Evolutionary conservation across 495 filamentous ascomycete genomes (phyloP).

Genomic region (Paragyromitra xinjiangensis): DNA sequence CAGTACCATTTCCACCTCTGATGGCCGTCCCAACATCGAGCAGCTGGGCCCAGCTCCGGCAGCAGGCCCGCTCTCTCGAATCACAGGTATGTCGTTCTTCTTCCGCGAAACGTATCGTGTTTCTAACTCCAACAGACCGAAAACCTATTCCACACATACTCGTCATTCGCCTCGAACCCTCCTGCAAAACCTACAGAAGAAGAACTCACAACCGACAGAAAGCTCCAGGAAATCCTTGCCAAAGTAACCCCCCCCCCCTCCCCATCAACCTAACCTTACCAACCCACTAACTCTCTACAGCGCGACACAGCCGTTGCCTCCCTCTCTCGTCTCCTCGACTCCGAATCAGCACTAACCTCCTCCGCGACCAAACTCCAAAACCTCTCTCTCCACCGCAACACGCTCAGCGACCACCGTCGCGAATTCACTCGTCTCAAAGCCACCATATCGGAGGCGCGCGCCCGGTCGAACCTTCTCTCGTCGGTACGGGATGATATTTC

Average conservation of each 20-base stretch:
- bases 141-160: slow-evolving; percentile 90
- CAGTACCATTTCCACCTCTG: neutral
- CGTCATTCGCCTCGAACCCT: slow-evolving; percentile 89
- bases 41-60: slow-evolving; percentile 94
- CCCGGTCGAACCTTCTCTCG: slow-evolving; percentile 88
- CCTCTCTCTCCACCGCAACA: slow-evolving; percentile 88
- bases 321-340: slow-evolving; percentile 89
- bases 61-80: slow-evolving; percentile 89
- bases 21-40: slow-evolving; percentile 82
- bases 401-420: slow-evolving; percentile 83
- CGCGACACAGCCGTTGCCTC: slow-evolving; percentile 83
- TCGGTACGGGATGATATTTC: slow-evolving; percentile 92
- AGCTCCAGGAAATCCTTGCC: slow-evolving; percentile 85
- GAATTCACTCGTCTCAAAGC: slow-evolving; percentile 78
- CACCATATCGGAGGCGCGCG: slow-evolving; percentile 74
- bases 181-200: slow-evolving; percentile 85
- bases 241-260: slow-evolving; percentile 62
- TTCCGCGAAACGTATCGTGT: neutral
- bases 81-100: slow-evolving; percentile 74
- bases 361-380: slow-evolving; percentile 95
- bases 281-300: slow-evolving; percentile 61
- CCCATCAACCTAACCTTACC: neutral
- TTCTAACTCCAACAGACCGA: slow-evolving; percentile 72
- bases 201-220: slow-evolving; percentile 78
- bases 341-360: slow-evolving; percentile 85